A percentile compares a stretch with the other conserved stretches of the same genome.
These are phyloP conservation scores for Ascochyta fabae DNA, from an alignment of 2,329 filamentous ascomycete species.

Conservation along the genomic window DNA sequence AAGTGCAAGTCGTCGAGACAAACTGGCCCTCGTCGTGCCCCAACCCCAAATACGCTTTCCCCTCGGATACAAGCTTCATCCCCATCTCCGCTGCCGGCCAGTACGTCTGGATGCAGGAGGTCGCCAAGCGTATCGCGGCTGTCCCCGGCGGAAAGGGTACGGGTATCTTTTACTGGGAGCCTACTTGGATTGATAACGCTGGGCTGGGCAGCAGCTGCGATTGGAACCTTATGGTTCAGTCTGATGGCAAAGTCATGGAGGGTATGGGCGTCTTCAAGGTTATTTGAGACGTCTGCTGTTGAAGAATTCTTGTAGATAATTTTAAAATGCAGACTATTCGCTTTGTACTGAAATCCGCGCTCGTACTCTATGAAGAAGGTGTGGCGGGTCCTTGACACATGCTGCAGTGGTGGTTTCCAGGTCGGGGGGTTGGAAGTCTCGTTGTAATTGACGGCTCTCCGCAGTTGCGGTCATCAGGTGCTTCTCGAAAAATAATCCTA, in stretches of 20 bases:
- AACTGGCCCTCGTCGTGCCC: slow-evolving; percentile 73
- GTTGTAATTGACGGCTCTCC: too few species aligned
- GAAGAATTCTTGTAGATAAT: not conserved
- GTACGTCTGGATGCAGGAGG: slow-evolving; percentile 64
- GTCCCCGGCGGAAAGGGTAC: slow-evolving; percentile 58
- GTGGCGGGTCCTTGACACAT: too few species aligned
- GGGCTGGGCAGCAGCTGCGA: slow-evolving; percentile 69
- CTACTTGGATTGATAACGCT: slow-evolving; percentile 72
- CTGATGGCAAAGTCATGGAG: slow-evolving; percentile 60
- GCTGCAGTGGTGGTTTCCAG: too few species aligned
- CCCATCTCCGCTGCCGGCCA: slow-evolving; percentile 70
- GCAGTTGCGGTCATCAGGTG: too few species aligned
- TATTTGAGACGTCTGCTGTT: slow-evolving; percentile 40
- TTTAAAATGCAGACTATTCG: not conserved
- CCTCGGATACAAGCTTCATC: slow-evolving; percentile 64
- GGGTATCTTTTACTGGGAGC: slow-evolving; percentile 77
- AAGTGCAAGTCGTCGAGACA: slow-evolving; percentile 72
- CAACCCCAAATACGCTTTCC: slow-evolving; percentile 64
- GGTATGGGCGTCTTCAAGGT: slow-evolving; percentile 63
- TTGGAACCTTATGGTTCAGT: slow-evolving; percentile 68
- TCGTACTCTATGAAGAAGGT: too few species aligned
- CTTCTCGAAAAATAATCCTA: too few species aligned
- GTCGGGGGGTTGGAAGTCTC: too few species aligned
- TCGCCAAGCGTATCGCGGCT: slow-evolving; percentile 63
- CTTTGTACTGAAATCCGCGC: too few species aligned